Base-by-base conservation (phyloP, 805 yeast species). In the Cyberlindnera galapagoensis region DNA sequence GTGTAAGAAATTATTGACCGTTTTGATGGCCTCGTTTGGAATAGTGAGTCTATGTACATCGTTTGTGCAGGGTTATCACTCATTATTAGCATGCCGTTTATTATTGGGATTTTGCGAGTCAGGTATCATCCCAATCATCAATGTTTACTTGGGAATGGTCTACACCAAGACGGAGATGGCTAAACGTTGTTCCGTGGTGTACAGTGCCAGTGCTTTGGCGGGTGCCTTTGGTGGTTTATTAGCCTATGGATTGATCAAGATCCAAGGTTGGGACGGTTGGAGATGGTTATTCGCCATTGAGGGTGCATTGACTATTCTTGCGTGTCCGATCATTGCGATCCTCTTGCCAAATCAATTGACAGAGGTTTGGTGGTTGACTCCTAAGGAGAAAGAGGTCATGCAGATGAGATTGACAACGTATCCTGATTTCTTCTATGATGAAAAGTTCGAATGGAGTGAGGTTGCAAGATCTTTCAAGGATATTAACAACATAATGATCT, bases 221-320 rank as follows among this genome's bases (percentile, higher is more conserved):
- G 68, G 74, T 26, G 74, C 75, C 2, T 70, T 74, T 49, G 75
- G 76, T 31, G 80, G 80, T n/a, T 51, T 69, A 16, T 59, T 71
- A 18, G 65, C 69, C 1, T 64, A 59, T 36, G 77, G 71, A 14
- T 58, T 74, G 30, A 49, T 64, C 7, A 49, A 54, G 21, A 60
- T 68, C 40, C 46, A 50, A 7, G 56, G 60, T 2, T 47, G 65
- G 43, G 60, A 51, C 24, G 71, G 71, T 9, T 72, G 74, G 73
- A 60, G 70, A 45, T 71, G 69, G 58, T 54, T 72, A 17, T 72
- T 59, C 40, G 61, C 71, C 6, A 57, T 72, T 17, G 78, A 72
- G 47, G 74, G 77, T 25, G 52, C 62, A 0, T 52, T 69, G 10
- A 62, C 73, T 1, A 39, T 61, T 13, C 46, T 62, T 4, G 58